phyloP scores from a whole-genome alignment of 768 basidiomycete species.

The Termitomyces sp. region DNA sequence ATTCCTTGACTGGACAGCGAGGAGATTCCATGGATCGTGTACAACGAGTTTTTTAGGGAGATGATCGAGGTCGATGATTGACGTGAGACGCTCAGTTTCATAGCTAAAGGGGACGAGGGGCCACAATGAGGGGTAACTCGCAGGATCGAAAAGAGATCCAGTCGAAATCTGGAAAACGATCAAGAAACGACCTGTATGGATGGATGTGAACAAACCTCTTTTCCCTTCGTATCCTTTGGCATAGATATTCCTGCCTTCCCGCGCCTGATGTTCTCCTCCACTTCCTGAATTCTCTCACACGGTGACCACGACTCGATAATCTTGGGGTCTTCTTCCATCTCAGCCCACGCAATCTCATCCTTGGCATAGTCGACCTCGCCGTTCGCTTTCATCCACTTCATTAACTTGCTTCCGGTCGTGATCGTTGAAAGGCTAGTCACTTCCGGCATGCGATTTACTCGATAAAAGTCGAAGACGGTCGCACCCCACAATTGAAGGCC shows the following conservation, averaged over 20 bases:
- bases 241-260: slow-evolving; percentile 4
- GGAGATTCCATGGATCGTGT: slow-evolving; percentile 36
- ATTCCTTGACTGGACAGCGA: slow-evolving; percentile 15
- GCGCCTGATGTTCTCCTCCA: slow-evolving; percentile 1
- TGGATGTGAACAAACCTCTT: background rate
- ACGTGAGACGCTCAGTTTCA: slow-evolving; percentile 16
- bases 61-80: slow-evolving; percentile 18
- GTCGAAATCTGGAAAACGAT: slow-evolving; percentile 10
- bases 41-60: slow-evolving; percentile 36
- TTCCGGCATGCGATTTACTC: slow-evolving; percentile 18
- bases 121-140: slow-evolving; percentile 35
- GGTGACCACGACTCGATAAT: slow-evolving; percentile 20
- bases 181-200: background rate
- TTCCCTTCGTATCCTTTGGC: background rate
- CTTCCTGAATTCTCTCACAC: background rate
- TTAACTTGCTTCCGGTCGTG: slow-evolving; percentile 31
- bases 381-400: slow-evolving; percentile 27
- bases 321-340: slow-evolving; percentile 28
- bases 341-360: slow-evolving; percentile 27
- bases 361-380: slow-evolving; percentile 28
- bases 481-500: slow-evolving; percentile 34
- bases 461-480: slow-evolving; percentile 37
- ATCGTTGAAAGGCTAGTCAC: slow-evolving; percentile 11
- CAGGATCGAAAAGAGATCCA: slow-evolving; percentile 22
- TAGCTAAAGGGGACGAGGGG: slow-evolving; percentile 32